These are phyloP conservation scores for Brachypodium distachyon DNA, from an alignment of 202 grass and related monocot species.

Conservation along the genomic window DNA sequence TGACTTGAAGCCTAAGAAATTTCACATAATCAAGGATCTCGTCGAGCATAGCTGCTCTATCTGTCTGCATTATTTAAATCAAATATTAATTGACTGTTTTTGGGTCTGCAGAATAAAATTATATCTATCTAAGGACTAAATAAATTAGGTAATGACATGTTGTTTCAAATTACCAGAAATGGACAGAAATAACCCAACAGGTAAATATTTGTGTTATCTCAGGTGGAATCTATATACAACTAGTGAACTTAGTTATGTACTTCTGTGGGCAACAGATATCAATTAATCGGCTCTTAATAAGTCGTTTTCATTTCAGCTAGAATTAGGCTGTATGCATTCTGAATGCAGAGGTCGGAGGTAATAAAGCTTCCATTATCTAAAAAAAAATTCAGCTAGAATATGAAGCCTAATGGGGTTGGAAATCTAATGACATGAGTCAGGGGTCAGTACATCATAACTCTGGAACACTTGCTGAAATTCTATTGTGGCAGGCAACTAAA, in stretches of 20 bases:
- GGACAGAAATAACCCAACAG: not conserved
- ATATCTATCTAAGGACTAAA: not conserved
- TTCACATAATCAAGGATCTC: slow-evolving; percentile 98
- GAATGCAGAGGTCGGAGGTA: no score
- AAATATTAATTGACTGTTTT: not conserved
- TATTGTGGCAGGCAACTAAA: slow-evolving; percentile 30
- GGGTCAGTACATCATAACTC: slow-evolving; percentile 22
- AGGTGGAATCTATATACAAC: not conserved
- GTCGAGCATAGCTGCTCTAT: slow-evolving; percentile 99
- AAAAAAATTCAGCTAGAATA: no score
- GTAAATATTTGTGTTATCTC: not conserved
- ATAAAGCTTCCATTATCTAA: no score
- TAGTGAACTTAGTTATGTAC: not conserved
- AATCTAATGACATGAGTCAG: no score
- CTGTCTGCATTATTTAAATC: slow-evolving; percentile 71
- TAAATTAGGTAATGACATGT: not conserved
- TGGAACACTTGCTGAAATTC: slow-evolving; percentile 29
- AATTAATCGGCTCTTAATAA: not conserved
- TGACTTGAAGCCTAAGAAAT: slow-evolving; percentile 99
- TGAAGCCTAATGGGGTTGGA: not conserved
- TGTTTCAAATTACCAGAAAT: not conserved
- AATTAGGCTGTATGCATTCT: no score
- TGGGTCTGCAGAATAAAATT: not conserved
- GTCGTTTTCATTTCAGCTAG: not conserved
- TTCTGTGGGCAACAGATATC: not conserved